These are phyloP conservation scores for Kazachstania kunashirensis DNA, from an alignment of 805 yeast species.

Conservation along the genomic window DNA sequence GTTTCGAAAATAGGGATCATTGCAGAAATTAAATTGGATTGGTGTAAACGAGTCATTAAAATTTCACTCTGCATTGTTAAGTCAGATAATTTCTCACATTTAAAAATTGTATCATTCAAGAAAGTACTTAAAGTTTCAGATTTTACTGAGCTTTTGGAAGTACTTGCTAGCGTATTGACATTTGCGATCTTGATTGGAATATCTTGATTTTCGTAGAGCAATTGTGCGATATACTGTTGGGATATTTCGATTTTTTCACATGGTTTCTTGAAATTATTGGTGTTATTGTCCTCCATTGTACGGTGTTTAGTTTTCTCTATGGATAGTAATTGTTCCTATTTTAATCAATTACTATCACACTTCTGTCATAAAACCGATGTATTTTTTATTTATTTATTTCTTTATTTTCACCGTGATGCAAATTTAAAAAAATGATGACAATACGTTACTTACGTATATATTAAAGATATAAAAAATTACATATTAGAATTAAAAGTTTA, in stretches of 20 bases:
- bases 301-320: too few species aligned
- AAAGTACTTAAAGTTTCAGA: constrained; percentile 17
- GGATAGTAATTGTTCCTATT: too few species aligned
- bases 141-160: constrained; percentile 14
- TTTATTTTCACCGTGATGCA: too few species aligned
- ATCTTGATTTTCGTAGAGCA: constrained; percentile 11
- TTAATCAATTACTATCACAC: too few species aligned
- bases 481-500: too few species aligned
- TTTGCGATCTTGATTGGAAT: constrained; percentile 21
- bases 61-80: constrained; percentile 20
- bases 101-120: constrained; percentile 21
- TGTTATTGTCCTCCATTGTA: too few species aligned
- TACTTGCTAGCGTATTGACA: constrained; percentile 10
- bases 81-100: constrained; percentile 20
- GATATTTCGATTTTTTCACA: constrained; percentile 4
- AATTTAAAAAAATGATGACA: too few species aligned
- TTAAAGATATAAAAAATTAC: too few species aligned
- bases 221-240: constrained; percentile 6
- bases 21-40: constrained; percentile 8
- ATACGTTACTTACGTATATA: too few species aligned
- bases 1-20: constrained; percentile 6
- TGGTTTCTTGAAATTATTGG: too few species aligned
- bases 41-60: constrained; percentile 22
- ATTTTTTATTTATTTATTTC: too few species aligned
- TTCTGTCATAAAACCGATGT: too few species aligned